Percentiles rank a stretch among this genome's conserved stretches.
Conservation (phyloP, 164 flowering plant species). For the Santalum album region DNA sequence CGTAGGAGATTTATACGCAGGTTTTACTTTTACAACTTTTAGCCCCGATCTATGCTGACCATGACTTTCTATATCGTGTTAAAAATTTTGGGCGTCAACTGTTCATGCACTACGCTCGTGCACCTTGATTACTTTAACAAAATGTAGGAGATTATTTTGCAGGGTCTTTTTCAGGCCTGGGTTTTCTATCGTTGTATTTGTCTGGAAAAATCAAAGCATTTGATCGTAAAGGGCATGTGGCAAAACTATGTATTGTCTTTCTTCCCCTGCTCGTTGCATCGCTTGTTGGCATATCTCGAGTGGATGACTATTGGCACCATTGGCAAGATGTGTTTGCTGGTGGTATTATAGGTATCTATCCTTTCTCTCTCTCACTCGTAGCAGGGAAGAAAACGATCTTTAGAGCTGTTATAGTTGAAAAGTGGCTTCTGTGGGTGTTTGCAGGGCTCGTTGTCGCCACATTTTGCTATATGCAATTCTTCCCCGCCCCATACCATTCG, state of each 20-base stretch:
- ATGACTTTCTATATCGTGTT: not conserved
- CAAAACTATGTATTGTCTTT: slow-evolving; percentile 67
- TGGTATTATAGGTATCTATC: slow-evolving; percentile 54
- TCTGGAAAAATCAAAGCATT: slow-evolving; percentile 69
- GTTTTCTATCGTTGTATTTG: slow-evolving; percentile 68
- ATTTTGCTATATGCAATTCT: slow-evolving; percentile 79
- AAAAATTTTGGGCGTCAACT: too few relatives aligned
- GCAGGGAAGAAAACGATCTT: not conserved
- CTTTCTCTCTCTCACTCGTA: not conserved
- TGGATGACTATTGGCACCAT: slow-evolving; percentile 91
- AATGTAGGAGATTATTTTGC: slow-evolving; percentile 7
- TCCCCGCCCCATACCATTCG: slow-evolving; percentile 61
- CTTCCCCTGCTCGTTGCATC: slow-evolving; percentile 65
- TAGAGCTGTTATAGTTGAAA: not conserved
- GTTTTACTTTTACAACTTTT: too few relatives aligned
- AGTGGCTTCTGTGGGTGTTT: not conserved
- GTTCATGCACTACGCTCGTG: too few relatives aligned
- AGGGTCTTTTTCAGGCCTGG: slow-evolving; percentile 94
- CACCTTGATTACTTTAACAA: too few relatives aligned
- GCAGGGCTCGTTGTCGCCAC: slow-evolving; percentile 60
- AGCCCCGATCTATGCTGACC: too few relatives aligned
- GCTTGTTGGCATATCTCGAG: slow-evolving; percentile 73
- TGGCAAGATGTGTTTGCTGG: slow-evolving; percentile 94
- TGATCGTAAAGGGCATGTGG: slow-evolving; percentile 70
- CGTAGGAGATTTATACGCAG: too few relatives aligned